Evolutionary conservation across 306 rosid species (phyloP).

Genomic region (Acacia crassicarpa): DNA sequence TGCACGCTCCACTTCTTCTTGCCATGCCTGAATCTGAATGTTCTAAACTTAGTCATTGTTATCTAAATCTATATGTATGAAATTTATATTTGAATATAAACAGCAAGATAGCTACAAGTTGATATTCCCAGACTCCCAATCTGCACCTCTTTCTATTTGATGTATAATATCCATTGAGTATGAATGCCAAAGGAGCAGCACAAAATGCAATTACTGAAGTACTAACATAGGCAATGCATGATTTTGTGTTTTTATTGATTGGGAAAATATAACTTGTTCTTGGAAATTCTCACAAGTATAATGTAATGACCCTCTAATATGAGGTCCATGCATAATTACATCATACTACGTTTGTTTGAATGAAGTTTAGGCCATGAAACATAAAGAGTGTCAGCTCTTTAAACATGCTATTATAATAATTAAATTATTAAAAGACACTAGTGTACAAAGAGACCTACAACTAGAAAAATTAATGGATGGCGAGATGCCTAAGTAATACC

Average conservation of each 20-base stretch:
- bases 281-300: neutral
- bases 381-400: neutral
- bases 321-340: neutral
- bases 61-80: slow-evolving; percentile 55
- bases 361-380: neutral
- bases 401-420: neutral
- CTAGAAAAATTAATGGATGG: neutral
- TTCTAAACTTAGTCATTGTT: slow-evolving; percentile 22
- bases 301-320: neutral
- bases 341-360: neutral
- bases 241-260: neutral
- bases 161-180: neutral
- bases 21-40: slow-evolving; percentile 89
- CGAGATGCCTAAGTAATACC: slow-evolving; percentile 42
- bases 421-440: neutral
- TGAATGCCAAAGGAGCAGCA: neutral
- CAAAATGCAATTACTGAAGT: neutral
- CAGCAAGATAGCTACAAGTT: neutral
- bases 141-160: neutral
- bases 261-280: neutral
- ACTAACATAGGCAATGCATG: neutral
- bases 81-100: slow-evolving; percentile 4
- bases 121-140: neutral
- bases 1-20: slow-evolving; percentile 96
- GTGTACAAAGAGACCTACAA: slow-evolving; percentile 12